These are phyloP conservation scores for Vicia villosa DNA, from an alignment of 306 rosid genomes.

Conservation along the genomic window DNA sequence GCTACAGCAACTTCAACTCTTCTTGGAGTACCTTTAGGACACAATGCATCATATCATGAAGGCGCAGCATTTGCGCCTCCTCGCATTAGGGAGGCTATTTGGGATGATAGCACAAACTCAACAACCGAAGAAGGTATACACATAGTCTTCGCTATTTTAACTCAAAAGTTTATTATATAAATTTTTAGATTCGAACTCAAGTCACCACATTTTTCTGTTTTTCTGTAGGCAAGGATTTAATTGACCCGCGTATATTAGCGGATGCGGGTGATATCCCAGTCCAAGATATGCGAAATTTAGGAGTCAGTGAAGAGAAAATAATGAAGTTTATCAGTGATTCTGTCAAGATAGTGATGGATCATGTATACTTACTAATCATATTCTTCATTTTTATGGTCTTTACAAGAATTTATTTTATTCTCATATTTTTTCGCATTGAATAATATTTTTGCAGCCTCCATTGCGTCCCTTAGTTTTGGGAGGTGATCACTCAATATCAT, in stretches of 20 bases:
- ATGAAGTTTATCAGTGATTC: constrained; percentile 82
- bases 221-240: constrained; percentile 27
- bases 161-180: too few species aligned
- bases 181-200: too few species aligned
- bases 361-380: too few species aligned
- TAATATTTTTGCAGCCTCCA: constrained; percentile 55
- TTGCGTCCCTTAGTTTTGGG: constrained; percentile 82
- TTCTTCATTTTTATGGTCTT: not conserved
- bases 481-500: constrained; percentile 89
- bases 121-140: constrained; percentile 60
- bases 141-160: too few species aligned
- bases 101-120: constrained; percentile 94
- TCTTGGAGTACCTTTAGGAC: constrained; percentile 94
- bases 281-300: constrained; percentile 68
- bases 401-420: not conserved
- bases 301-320: constrained; percentile 60
- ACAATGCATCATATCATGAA: constrained; percentile 89
- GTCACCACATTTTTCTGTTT: too few species aligned
- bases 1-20: constrained; percentile 70
- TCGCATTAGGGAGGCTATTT: constrained; percentile 85
- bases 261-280: constrained; percentile 80
- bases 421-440: not conserved
- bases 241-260: constrained; percentile 69
- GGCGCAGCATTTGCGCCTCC: constrained; percentile 99
- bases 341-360: constrained; percentile 88